Base-by-base conservation (phyloP, 495 filamentous ascomycete genomes). In the Aspergillus diversus region DNA sequence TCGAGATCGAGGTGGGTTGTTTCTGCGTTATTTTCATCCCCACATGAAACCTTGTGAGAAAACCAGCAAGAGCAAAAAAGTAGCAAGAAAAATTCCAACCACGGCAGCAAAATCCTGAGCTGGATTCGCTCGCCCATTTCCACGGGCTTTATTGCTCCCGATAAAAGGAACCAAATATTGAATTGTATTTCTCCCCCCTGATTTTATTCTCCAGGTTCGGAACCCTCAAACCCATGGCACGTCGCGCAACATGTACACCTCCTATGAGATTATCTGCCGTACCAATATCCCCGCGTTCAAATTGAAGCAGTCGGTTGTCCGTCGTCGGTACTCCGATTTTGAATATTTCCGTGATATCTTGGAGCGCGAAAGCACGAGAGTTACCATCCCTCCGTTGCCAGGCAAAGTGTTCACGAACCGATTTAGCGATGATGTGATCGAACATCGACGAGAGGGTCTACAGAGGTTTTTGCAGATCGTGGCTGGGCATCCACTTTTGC, bases 211-310 rank as follows among this genome's bases (percentile, higher is more conserved):
- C 47, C 59, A 97, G 93, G 92, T 98, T 70, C 89, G 90, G 70
- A 95, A 96, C 71, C 95, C 95, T 15, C 92, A 93, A 77, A 99
- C 95, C 27, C 95, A 97, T 69, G 93, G 93, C 69, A 91, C 92
- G 65, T 94, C 93, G 55, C 89, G 94, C 51, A 88, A 89, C 79
- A 97, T 97, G 93, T 97, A 97, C 82, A 99, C 95, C 51, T 93
- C 94, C 79, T 99, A 99, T 80, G 94, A 97, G 78, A 96, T 99
- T 68, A 81, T 95, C 63, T 97, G 93, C 81, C 88, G 91, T 47
- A 99, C 95, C 76, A 99, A 99, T 80, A 99, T 99, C 73, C 95
- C 95, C 60, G 93, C 96, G 66, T 99, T 99, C 85, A 96, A 97
- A 81, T 87, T 98, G 64, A 87, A 89, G 69, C 81, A 91, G 72